Conservation (phyloP, 2,329 filamentous ascomycete genomes). For the Exserohilum turcica region DNA sequence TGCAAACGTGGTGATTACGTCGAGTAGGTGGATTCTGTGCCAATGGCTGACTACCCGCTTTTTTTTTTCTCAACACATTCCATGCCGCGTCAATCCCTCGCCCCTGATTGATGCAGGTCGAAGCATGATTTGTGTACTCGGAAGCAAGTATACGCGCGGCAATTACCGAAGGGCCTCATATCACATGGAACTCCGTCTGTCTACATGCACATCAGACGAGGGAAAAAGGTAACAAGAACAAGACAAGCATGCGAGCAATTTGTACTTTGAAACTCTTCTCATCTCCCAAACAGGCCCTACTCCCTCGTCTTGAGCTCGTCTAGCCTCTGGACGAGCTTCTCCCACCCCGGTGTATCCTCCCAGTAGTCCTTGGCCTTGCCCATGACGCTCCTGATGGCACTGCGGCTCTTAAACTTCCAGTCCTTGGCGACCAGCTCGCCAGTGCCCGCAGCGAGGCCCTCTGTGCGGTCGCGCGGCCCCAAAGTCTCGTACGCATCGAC, state of each 20-base stretch:
- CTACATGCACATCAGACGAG: no score
- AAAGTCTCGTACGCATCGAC: conserved; percentile 84
- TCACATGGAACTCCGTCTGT: no score
- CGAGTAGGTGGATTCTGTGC: no score
- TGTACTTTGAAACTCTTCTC: background rate
- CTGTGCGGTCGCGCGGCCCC: conserved; percentile 54
- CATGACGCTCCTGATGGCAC: conserved; percentile 80
- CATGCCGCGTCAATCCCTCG: no score
- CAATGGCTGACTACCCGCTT: no score
- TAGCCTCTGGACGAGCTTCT: conserved; percentile 58
- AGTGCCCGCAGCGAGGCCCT: conserved; percentile 55
- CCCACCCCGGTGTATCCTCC: conserved; percentile 77
- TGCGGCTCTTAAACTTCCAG: conserved; percentile 89
- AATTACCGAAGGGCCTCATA: no score
- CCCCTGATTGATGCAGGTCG: no score
- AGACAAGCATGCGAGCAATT: background rate
- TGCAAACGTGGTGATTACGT: no score
- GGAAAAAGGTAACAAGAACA: no score
- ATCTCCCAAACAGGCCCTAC: background rate
- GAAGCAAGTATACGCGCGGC: no score
- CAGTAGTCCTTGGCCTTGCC: conserved; percentile 80
- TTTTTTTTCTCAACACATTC: no score
- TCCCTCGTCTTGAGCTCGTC: conserved; percentile 49
- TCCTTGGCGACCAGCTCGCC: conserved; percentile 71
- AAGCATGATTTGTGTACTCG: no score